These are phyloP conservation scores for Lentinula raphanica DNA, from an alignment of 768 basidiomycete genomes.

Conservation along the genomic window DNA sequence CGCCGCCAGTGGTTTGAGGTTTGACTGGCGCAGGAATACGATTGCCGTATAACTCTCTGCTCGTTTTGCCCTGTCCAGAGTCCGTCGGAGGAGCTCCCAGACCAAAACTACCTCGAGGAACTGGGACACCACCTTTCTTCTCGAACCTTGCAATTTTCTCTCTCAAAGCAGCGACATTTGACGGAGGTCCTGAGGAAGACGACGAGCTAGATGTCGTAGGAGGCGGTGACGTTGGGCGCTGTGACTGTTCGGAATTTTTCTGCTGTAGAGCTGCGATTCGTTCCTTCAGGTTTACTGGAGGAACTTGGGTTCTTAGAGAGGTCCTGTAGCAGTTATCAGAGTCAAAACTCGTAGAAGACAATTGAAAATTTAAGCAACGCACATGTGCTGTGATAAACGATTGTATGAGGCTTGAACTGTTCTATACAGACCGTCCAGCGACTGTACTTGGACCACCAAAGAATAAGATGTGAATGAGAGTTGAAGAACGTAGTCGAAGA, in stretches of 20 bases:
- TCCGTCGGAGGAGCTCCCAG: constrained; percentile 57
- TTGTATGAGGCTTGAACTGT: neutral
- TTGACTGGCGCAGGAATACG: constrained; percentile 46
- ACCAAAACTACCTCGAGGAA: constrained; percentile 71
- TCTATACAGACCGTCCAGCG: constrained; percentile 10
- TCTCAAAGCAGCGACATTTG: constrained; percentile 27
- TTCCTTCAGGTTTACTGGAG: constrained; percentile 63
- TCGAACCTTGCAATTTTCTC: constrained; percentile 83
- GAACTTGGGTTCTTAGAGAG: constrained; percentile 26
- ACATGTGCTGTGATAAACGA: constrained; percentile 1
- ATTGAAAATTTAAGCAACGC: neutral
- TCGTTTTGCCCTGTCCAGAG: constrained; percentile 39
- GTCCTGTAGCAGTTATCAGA: constrained; percentile 16
- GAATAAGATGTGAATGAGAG: constrained; percentile 8
- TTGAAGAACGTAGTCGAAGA: neutral
- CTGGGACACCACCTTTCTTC: constrained; percentile 68
- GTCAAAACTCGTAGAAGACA: neutral
- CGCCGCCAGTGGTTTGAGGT: constrained; percentile 20
- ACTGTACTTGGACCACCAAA: constrained; percentile 1
- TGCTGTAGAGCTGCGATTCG: constrained; percentile 81
- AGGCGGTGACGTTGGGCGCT: constrained; percentile 8
- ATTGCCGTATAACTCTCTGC: constrained; percentile 68
- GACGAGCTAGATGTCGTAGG: constrained; percentile 5
- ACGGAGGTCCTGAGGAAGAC: neutral
- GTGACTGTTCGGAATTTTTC: constrained; percentile 27